These are phyloP conservation scores for Echinochloa phyllopogon DNA, from an alignment of 176 grass and related monocot genomes.

Conservation along the genomic window DNA sequence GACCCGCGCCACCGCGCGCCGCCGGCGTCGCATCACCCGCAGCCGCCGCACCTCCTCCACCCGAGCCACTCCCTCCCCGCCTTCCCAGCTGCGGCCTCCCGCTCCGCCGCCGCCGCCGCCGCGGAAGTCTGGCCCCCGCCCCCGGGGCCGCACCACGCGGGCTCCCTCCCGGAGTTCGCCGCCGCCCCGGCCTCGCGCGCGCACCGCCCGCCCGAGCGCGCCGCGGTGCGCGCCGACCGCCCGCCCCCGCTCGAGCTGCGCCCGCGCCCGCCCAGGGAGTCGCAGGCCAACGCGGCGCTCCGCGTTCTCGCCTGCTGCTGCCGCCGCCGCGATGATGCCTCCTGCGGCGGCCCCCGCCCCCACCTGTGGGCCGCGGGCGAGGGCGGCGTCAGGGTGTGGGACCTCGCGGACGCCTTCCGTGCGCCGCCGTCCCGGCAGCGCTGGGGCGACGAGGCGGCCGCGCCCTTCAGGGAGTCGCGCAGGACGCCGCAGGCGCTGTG, in stretches of 20 bases:
- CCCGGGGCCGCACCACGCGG: conserved; percentile 53
- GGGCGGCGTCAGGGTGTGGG: conserved; percentile 65
- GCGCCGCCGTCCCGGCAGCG: conserved; percentile 16
- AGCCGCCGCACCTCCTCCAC: conserved; percentile 25
- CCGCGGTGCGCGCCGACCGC: conserved; percentile 39
- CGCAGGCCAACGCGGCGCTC: conserved; percentile 57
- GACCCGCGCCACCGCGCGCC: conserved; percentile 5
- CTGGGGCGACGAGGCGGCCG: conserved; percentile 72
- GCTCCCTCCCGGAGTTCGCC: conserved; percentile 67
- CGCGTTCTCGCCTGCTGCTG: conserved; percentile 56
- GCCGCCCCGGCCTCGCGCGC: conserved; percentile 21
- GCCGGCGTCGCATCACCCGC: neutral
- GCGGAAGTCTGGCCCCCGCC: conserved; percentile 54
- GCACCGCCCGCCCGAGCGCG: conserved; percentile 45
- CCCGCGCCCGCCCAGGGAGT: conserved; percentile 67
- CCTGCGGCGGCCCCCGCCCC: neutral
- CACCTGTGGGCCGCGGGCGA: conserved; percentile 71
- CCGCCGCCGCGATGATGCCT: conserved; percentile 43
- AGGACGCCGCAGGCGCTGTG: conserved; percentile 57
- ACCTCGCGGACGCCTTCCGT: conserved; percentile 60
- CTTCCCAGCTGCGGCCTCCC: conserved; percentile 24
- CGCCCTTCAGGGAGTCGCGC: conserved; percentile 63
- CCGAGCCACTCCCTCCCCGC: conserved; percentile 42
- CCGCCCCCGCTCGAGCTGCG: conserved; percentile 76
- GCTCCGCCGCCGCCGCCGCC: neutral